These are phyloP conservation scores for Trypethelium eluteriae DNA, from an alignment of 495 filamentous ascomycete species.

Conservation along the genomic window DNA sequence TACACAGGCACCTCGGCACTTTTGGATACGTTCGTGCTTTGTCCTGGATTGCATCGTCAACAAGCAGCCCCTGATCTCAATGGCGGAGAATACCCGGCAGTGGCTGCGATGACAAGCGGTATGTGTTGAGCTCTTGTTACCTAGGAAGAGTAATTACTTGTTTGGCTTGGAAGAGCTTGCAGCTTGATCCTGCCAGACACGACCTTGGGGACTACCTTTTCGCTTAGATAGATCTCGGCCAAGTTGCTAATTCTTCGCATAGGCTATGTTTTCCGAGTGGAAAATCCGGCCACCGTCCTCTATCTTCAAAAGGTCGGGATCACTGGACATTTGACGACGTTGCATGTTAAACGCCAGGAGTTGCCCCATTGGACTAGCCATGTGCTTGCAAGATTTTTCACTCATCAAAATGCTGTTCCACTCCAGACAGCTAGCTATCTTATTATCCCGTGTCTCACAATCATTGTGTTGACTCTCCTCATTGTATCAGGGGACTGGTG, in stretches of 20 bases:
- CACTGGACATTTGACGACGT: conserved; percentile 24
- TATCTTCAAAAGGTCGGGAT: conserved; percentile 25
- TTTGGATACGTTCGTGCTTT: conserved; percentile 49
- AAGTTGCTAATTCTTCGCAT: neutral
- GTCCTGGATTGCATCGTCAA: conserved; percentile 54
- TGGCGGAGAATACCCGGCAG: conserved; percentile 28
- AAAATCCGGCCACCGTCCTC: conserved; percentile 28
- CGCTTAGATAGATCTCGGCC: neutral
- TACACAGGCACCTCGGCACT: conserved; percentile 46
- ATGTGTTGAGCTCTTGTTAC: neutral
- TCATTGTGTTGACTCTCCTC: conserved; percentile 37
- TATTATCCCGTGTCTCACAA: conserved; percentile 38
- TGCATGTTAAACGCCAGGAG: conserved; percentile 14
- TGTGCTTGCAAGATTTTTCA: conserved; percentile 4
- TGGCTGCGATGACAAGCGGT: conserved; percentile 26
- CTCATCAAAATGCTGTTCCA: conserved; percentile 3
- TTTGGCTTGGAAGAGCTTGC: neutral
- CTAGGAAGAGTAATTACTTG: neutral
- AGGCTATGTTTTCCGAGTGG: conserved; percentile 31
- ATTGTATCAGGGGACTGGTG: conserved; percentile 46
- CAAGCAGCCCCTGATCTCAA: conserved; percentile 43
- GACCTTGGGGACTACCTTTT: neutral
- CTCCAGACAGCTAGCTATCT: conserved; percentile 38
- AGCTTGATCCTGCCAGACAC: neutral
- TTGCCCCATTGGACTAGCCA: neutral